Percentiles rank a stretch among this genome's conserved stretches.
These are phyloP conservation scores for Lasiosphaeria ovina DNA, from an alignment of 495 filamentous ascomycete species.

Conservation along the genomic window DNA sequence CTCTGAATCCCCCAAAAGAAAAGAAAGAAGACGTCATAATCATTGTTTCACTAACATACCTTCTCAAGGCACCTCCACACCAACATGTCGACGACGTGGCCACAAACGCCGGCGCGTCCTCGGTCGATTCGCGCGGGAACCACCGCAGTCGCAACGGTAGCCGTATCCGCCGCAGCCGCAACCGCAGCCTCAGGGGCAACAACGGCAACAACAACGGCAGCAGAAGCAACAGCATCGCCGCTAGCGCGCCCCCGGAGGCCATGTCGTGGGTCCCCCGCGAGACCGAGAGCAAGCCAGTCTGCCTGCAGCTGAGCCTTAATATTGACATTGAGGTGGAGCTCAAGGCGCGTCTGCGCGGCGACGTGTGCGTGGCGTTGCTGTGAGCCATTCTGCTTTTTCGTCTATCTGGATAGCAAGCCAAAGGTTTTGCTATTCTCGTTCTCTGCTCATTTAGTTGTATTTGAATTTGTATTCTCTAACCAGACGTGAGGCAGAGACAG, in stretches of 20 bases:
- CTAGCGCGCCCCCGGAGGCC: slow-evolving; percentile 12
- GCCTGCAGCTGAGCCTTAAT: slow-evolving; percentile 35
- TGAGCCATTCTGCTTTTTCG: slow-evolving; percentile 19
- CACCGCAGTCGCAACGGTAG: slow-evolving; percentile 23
- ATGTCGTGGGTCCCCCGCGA: slow-evolving; percentile 18
- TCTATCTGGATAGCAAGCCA: too few relatives aligned
- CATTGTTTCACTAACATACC: background rate
- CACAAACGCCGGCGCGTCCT: slow-evolving; percentile 23
- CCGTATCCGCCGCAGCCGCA: slow-evolving; percentile 15
- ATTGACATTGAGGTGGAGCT: slow-evolving; percentile 38
- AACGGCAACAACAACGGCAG: slow-evolving; percentile 18
- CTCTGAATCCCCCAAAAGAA: too few relatives aligned
- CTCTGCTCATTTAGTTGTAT: too few relatives aligned
- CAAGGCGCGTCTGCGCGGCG: slow-evolving; percentile 35
- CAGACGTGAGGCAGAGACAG: background rate
- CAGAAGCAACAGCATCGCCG: slow-evolving; percentile 25
- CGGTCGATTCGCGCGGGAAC: slow-evolving; percentile 27
- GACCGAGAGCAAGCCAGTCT: slow-evolving; percentile 35
- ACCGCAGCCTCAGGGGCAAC: slow-evolving; percentile 21
- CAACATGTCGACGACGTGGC: slow-evolving; percentile 30
- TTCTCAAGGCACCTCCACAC: too few relatives aligned
- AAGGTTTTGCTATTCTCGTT: too few relatives aligned
- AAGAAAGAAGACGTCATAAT: too few relatives aligned
- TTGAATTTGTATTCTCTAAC: too few relatives aligned
- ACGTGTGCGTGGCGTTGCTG: slow-evolving; percentile 37